Percentiles rank a stretch among this genome's conserved stretches.
Conservation (phyloP, 805 yeast species). For the Tetrapisispora fleetii region DNA sequence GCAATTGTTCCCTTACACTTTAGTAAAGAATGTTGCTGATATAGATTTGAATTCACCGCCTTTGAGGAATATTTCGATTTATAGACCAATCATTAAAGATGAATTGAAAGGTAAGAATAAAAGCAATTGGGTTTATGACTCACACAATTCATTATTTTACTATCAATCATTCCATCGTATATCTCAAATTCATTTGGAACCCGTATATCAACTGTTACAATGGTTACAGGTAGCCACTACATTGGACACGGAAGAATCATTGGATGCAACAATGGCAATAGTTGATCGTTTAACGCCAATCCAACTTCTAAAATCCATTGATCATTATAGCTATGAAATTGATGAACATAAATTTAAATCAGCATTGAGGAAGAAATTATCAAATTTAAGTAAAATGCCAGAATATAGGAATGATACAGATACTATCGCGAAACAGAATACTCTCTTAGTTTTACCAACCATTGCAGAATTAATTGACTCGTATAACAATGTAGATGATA, state of each 20-base stretch:
- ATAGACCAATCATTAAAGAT: conserved; percentile 12
- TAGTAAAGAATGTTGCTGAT: conserved; percentile 24
- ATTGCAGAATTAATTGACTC: conserved; percentile 56
- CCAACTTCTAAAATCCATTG: conserved; percentile 61
- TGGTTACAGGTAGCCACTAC: conserved; percentile 84
- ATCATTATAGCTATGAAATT: conserved; percentile 75
- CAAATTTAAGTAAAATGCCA: conserved; percentile 13
- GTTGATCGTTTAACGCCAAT: conserved; percentile 51
- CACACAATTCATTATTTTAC: conserved; percentile 43
- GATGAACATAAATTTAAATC: conserved; percentile 62
- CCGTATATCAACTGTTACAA: conserved; percentile 71
- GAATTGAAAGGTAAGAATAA: not conserved
- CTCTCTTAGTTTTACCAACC: conserved; percentile 61
- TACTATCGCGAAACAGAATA: conserved; percentile 42
- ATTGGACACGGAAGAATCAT: conserved; percentile 52
- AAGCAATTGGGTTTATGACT: conserved; percentile 10
- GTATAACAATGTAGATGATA: conserved; percentile 52
- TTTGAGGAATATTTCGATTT: conserved; percentile 20
- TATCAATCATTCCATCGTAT: conserved; percentile 57
- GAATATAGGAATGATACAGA: conserved; percentile 18
- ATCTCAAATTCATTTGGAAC: conserved; percentile 57
- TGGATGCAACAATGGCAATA: conserved; percentile 43
- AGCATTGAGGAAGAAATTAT: conserved; percentile 31
- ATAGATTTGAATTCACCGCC: conserved; percentile 17
- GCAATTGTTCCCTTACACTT: conserved; percentile 31